phyloP scores from a whole-genome alignment of 2,329 filamentous ascomycete species.

The Pseudonectria buxi region DNA sequence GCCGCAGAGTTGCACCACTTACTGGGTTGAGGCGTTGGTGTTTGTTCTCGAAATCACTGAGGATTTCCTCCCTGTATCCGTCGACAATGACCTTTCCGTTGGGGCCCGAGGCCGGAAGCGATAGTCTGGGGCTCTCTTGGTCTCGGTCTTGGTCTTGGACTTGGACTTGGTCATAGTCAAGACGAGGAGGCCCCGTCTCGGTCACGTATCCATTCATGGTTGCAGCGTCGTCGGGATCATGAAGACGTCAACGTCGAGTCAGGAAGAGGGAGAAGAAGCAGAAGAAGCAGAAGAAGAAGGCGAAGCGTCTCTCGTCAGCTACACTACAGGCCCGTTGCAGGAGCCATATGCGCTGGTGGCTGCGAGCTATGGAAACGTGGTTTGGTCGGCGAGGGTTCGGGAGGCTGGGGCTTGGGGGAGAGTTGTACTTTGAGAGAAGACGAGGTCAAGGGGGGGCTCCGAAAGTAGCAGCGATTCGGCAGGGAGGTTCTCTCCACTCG shows the following conservation, averaged over 20 bases:
- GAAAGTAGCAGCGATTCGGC: no score
- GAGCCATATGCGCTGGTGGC: constrained; percentile 14
- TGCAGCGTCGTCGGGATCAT: constrained; percentile 16
- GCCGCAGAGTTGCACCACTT: constrained; percentile 27
- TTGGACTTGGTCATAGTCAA: no score
- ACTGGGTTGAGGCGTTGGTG: constrained; percentile 54
- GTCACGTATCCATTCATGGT: constrained; percentile 35
- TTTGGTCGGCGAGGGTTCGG: no score
- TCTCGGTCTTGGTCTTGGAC: no score
- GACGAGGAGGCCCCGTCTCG: constrained; percentile 26
- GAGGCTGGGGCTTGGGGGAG: no score
- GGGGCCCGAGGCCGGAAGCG: constrained; percentile 30
- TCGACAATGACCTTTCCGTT: constrained; percentile 48
- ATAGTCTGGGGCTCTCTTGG: constrained; percentile 26
- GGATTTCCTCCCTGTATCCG: constrained; percentile 50
- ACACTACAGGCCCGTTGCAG: constrained; percentile 8
- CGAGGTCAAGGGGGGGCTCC: no score
- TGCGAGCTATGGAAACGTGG: constrained; percentile 8
- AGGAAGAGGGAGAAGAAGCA: no score
- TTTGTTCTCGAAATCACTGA: constrained; percentile 48
- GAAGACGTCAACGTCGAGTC: constrained; percentile 13
- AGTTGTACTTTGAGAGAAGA: no score
- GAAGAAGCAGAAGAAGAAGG: constrained; percentile 2
- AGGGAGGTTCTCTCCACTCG: no score
- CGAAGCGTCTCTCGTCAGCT: constrained; percentile 2